These are phyloP conservation scores for Castanea mollissima DNA, from an alignment of 306 rosid genomes.

Conservation along the genomic window DNA sequence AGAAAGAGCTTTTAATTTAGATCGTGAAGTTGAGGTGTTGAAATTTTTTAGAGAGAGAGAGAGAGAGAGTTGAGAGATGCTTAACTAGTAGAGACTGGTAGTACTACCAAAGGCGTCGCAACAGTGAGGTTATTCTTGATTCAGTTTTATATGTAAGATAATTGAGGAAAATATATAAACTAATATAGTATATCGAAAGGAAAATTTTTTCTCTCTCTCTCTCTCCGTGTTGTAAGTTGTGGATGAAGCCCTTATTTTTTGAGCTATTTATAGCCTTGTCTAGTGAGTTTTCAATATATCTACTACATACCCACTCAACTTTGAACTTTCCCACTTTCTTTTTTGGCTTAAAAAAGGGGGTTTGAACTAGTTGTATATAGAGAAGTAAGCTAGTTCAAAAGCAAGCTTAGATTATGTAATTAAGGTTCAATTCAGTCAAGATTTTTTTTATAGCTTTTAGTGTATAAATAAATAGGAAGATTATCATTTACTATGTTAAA, in stretches of 20 bases:
- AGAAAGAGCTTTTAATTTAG: constrained; percentile 22
- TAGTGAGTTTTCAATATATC: no score
- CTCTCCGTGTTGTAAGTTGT: neutral
- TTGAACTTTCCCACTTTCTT: neutral
- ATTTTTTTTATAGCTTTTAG: no score
- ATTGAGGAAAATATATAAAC: no score
- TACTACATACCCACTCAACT: no score
- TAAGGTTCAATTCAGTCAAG: no score
- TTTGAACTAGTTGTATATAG: no score
- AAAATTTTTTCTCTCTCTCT: no score
- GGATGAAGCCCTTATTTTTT: neutral
- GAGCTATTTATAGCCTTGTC: neutral
- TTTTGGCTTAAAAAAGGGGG: neutral
- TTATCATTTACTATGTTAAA: no score
- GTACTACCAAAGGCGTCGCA: neutral
- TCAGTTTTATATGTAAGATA: neutral
- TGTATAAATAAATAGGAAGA: no score
- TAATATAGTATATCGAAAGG: no score
- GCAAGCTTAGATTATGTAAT: no score
- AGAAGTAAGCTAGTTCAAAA: no score
- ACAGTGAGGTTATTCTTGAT: neutral
- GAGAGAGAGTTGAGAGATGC: constrained; percentile 17
- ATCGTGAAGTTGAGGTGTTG: constrained; percentile 17
- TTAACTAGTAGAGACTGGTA: neutral
- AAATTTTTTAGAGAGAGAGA: neutral